Base-by-base conservation (phyloP, 257 asterid genomes). In the Mitragyna speciosa region DNA sequence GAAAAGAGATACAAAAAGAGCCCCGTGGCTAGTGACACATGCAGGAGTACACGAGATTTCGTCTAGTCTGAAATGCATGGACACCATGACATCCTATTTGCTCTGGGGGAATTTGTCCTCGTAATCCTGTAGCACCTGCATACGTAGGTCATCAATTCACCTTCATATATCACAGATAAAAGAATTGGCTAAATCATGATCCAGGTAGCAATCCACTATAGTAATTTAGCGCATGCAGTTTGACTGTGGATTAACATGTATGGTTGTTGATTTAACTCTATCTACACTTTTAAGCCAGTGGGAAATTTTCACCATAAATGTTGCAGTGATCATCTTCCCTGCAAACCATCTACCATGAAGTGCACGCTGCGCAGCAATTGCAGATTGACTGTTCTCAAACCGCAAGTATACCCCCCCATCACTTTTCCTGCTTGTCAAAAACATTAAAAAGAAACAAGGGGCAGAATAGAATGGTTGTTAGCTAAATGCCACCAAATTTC, bases 271-370 rank as follows among this genome's bases (percentile, higher is more conserved):
- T 7, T 54, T 17, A 16, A 54, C 3, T 48, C 52, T 10, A 12
- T 48, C 52, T 48, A 48, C 52, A 52, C 22, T 52, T 36, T 20
- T 52, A 52, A 52, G 59, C 26, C 24, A 5, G 12, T 47, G 3
- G 71, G 9, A 49, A 28, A 30, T 78, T n/a, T 39, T 41, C 82
- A 92, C 97, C 94, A 92, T 81, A 86, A 79, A 92, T 33, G 91
- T 81, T n/a, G 97, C 93, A 12, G 94, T 89, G 77, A 92, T 90
- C 95, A 91, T 90, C 83, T 91, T 92, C 76, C 94, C 92, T 65
- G 95, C 93, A 85, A 91, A 90, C 97, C 97, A 92, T 84, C 95
- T 82, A 74, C 95, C 95, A 72, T 92, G 94, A 77, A 92, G 92
- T 12, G 92, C 94, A 0, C 81, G 90, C 51, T 90, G 95, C 59